These are phyloP conservation scores for Coemansia sp. DNA, from an alignment of 192 early-diverging fungal species.

Conservation along the genomic window DNA sequence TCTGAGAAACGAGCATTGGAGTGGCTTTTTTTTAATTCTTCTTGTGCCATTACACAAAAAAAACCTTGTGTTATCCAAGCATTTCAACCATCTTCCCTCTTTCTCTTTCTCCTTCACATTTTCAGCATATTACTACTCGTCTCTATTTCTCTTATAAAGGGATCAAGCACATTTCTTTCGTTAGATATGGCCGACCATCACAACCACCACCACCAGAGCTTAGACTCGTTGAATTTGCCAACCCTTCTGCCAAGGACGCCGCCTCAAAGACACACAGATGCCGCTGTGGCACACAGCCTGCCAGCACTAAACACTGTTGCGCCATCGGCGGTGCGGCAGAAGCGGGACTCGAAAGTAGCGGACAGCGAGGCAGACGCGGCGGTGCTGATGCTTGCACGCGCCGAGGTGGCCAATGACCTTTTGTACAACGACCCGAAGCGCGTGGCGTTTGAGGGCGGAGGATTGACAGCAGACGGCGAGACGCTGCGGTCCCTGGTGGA, in stretches of 20 bases:
- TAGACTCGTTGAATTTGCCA: conserved; percentile 1
- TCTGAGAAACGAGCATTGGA: neutral
- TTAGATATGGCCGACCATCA: neutral
- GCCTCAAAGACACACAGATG: conserved; percentile 2
- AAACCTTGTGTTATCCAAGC: neutral
- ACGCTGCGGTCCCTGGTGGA: conserved; percentile 40
- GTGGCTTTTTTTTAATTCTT: neutral
- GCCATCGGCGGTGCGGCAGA: neutral
- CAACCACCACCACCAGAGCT: neutral
- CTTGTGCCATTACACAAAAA: neutral
- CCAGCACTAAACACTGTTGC: neutral
- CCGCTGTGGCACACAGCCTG: neutral
- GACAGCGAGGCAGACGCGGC: neutral
- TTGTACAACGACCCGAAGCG: conserved; percentile 47
- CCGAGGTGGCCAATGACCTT: conserved; percentile 46
- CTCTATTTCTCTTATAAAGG: neutral
- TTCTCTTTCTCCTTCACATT: neutral
- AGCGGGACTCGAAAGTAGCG: conserved; percentile 11
- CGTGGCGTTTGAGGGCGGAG: conserved; percentile 41
- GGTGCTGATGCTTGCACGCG: conserved; percentile 42
- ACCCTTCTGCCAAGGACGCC: neutral
- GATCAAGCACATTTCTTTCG: too few species aligned
- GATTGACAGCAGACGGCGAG: conserved; percentile 24
- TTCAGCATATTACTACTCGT: neutral
- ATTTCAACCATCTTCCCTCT: neutral